Conservation (phyloP, 2,329 filamentous ascomycete species). For the Fusarium keratoplasticum region DNA sequence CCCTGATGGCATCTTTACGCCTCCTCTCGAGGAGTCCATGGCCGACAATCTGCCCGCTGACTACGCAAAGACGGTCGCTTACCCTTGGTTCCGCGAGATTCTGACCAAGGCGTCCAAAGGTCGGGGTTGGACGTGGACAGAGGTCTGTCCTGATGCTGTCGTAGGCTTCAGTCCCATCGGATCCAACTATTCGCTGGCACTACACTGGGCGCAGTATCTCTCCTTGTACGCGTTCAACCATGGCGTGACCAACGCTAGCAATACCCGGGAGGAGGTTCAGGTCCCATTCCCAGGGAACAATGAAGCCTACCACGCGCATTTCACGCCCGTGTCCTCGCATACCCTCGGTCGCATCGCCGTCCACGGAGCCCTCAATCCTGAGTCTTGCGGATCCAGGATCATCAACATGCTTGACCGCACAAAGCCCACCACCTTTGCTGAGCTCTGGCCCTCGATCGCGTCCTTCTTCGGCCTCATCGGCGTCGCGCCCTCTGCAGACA, state of each 20-base stretch:
- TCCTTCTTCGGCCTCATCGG: constrained; percentile 49
- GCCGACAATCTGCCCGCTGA: constrained; percentile 47
- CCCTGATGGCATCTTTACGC: constrained; percentile 47
- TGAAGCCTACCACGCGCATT: constrained; percentile 39
- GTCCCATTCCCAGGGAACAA: constrained; percentile 48
- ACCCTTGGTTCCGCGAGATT: constrained; percentile 48
- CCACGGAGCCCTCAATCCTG: constrained; percentile 45
- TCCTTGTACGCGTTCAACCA: constrained; percentile 50
- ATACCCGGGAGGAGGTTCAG: constrained; percentile 13
- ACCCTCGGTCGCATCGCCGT: constrained; percentile 47
- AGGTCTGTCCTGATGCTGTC: constrained; percentile 53
- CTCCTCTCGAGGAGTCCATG: constrained; percentile 50
- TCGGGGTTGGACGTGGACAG: constrained; percentile 51
- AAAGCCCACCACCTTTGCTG: constrained; percentile 41
- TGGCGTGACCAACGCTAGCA: background rate
- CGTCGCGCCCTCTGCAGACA: constrained; percentile 26
- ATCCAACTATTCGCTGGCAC: constrained; percentile 50
- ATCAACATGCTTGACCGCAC: constrained; percentile 49
- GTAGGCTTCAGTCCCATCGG: constrained; percentile 55
- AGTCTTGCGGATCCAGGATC: constrained; percentile 44
- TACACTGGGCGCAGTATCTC: constrained; percentile 56
- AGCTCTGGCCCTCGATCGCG: constrained; percentile 48
- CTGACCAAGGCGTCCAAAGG: constrained; percentile 46
- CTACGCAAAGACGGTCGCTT: constrained; percentile 51
- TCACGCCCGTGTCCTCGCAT: constrained; percentile 48